Evolutionary conservation across 129 eudicot genomes (phyloP), one percentile per base, ranked within the genome.

Genomic region (Ambrosia artemisiifolia): DNA sequence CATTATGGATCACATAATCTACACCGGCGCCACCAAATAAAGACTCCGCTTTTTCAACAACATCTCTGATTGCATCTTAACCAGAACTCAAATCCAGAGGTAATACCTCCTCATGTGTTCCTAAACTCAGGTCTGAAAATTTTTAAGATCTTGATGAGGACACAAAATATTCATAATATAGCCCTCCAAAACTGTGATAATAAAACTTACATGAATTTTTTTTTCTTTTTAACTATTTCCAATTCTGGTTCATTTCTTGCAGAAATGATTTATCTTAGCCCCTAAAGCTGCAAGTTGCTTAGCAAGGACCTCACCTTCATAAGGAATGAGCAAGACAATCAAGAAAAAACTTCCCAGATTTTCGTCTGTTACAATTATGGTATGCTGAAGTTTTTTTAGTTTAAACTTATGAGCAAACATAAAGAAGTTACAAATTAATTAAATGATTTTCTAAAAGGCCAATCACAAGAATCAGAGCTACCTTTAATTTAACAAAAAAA

Each of bases 1-100:
- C 98, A 83, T 94, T 94, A 42, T 94, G 98, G 79, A 94, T 82
- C 85, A 94, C 70, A 79, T 85, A 90, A 81, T 94, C 96, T 63
- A 94, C 97, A 68, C 98, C 98, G 2, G 79, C 78, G 17, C 86
- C 90, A 35, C 71, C 84, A 51, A 94, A 94, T 49, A 85, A 85
- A n/a, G 93, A 76, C 74, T 82, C 96, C 14, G 96, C 97, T 86
- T 78, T 83, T 75, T 85, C 85, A 24, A 88, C 97, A 59, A 85
- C 95, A 65, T 82, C 86, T 44, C 54, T 72, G 42, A 90, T 92
- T 63, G 78, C 50, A 68, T 74, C 86, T 78, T 94, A 96, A 17
- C 98, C 98, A 38, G 91, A 88, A 33, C 81, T 72, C 81, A 94
- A 79, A 82, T 94, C 98, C 78, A 94, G 75, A 82, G 97, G 97